Evolutionary conservation across 2,329 filamentous ascomycete genomes (phyloP), one percentile per base, ranked within the genome.

Genomic region (Botrytis aclada): DNA sequence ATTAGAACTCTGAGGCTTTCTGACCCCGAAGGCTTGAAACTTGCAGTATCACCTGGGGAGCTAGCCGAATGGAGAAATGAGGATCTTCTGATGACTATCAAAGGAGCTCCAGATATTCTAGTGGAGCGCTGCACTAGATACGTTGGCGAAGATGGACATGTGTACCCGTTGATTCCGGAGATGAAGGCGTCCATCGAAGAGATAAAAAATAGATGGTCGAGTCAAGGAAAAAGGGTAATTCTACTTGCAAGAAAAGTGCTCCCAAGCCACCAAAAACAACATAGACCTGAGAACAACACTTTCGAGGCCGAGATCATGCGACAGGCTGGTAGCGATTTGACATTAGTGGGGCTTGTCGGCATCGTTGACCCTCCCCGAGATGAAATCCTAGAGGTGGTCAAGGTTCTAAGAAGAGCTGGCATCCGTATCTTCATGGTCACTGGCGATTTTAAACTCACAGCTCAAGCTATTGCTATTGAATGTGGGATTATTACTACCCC

Each of bases 351-450:
- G 5, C 79, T 89, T 2, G 83, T 89, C 45, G 88, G 84, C 20
- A 86, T 89, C 62, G 84, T 88, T 39, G 87, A 90, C 76, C 88
- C 88, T 39, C 86, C 86, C 10, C 83, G 87, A 70, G 83, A 86
- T 58, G 88, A 89, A 76, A 89, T 89, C 47, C 85, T 87, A 0
- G 83, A 84, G 9, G 87, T 88, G 0, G 83, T 89, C 47, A 82
- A 84, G 22, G 91, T 86, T 0, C 84, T 93, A 25, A 87, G 91
- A 5, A 85, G 87, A 0, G 92, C 92, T 2, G 90, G 90, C 1
- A 91, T 94, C 70, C 85, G 90, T 22, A 88, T 93, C 56, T 90
- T 92, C 80, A 94, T 94, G 92, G 92, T 88, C 74, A 94, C 92
- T 1, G 92, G 92, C 5, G 92, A 94, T 78, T 93, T 92, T 79